A percentile compares a stretch with the other conserved stretches of the same genome.
Conservation (phyloP, 345 rosid genomes). For the Physaria fendleri region DNA sequence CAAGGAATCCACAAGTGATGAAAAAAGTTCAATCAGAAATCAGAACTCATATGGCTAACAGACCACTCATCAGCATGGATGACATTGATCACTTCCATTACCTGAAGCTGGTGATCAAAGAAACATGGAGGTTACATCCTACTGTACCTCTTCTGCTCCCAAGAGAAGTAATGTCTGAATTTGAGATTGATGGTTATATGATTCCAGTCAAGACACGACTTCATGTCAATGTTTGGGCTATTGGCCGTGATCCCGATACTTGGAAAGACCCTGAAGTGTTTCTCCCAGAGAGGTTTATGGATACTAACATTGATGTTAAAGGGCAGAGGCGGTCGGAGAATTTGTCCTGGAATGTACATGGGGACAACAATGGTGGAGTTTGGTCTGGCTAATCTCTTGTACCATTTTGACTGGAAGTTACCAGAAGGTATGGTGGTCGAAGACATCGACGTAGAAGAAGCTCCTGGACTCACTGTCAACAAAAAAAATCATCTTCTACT, state of each 20-base stretch:
- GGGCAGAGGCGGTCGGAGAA: constrained; percentile 28
- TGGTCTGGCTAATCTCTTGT: too few relatives aligned
- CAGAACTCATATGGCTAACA: constrained; percentile 8
- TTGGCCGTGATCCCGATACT: background rate
- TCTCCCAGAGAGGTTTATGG: background rate
- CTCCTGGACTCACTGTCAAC: too few relatives aligned
- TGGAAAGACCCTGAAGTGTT: background rate
- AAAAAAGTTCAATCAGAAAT: constrained; percentile 36
- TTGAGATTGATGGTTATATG: background rate
- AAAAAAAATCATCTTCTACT: too few relatives aligned
- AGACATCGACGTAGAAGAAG: too few relatives aligned
- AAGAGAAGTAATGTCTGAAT: constrained; percentile 31
- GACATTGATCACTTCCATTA: background rate
- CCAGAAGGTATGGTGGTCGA: too few relatives aligned
- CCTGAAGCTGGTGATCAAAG: constrained; percentile 10
- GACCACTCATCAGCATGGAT: background rate
- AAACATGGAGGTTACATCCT: background rate
- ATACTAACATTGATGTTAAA: background rate
- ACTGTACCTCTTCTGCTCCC: background rate
- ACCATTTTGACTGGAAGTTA: too few relatives aligned
- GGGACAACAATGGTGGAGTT: background rate
- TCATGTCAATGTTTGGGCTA: background rate
- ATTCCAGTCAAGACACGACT: background rate
- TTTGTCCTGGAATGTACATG: constrained; percentile 27
- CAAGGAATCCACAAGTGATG: constrained; percentile 34